Conservation (phyloP, 2,329 filamentous ascomycete species). For the Colletotrichum sp. region DNA sequence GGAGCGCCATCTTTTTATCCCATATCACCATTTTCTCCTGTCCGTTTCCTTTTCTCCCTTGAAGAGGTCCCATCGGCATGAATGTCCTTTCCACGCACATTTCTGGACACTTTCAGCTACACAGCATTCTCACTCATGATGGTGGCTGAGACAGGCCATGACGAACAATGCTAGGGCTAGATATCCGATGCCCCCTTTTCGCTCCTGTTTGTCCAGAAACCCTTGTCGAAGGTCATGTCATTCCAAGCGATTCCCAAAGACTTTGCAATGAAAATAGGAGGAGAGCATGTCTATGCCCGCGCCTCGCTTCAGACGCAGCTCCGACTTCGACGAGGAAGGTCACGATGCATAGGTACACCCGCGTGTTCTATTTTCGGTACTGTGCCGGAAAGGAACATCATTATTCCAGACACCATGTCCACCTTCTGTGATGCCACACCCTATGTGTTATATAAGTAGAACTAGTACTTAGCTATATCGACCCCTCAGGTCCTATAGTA, state of each 20-base stretch:
- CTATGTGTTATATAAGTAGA: too few relatives aligned
- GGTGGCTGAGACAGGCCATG: neutral
- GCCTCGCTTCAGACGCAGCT: neutral
- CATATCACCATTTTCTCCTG: too few relatives aligned
- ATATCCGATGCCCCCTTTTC: neutral
- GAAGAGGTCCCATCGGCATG: neutral
- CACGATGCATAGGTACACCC: too few relatives aligned
- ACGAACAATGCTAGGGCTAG: neutral
- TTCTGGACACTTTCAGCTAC: too few relatives aligned
- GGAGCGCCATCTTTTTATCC: neutral
- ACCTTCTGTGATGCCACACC: too few relatives aligned
- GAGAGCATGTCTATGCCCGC: neutral
- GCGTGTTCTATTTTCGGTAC: too few relatives aligned
- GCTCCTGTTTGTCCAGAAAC: neutral
- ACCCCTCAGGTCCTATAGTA: too few relatives aligned
- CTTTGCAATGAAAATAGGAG: neutral
- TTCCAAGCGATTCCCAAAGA: neutral
- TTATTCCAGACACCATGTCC: too few relatives aligned
- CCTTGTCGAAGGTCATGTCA: neutral
- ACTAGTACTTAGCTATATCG: too few relatives aligned
- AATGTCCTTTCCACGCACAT: neutral
- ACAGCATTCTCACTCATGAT: neutral
- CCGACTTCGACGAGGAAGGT: neutral
- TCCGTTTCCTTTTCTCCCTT: neutral
- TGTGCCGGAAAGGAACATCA: too few relatives aligned